phyloP scores from a whole-genome alignment of 495 filamentous ascomycete species.

The Penicillium verhagenii region DNA sequence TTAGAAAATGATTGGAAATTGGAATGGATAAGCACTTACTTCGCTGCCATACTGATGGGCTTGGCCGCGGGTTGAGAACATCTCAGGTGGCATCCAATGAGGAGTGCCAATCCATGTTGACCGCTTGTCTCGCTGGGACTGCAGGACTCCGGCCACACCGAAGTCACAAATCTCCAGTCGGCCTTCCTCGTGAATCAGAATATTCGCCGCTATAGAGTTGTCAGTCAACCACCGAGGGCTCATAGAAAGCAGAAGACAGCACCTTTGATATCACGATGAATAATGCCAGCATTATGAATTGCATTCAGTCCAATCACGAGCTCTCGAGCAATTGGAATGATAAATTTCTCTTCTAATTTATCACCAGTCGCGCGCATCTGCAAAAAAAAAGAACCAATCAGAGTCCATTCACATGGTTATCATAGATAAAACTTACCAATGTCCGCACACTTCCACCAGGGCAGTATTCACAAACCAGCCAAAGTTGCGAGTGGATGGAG shows the following conservation, averaged over 20 bases:
- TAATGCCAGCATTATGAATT: slow-evolving; percentile 88
- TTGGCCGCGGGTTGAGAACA: slow-evolving; percentile 52
- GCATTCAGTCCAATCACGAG: slow-evolving; percentile 79
- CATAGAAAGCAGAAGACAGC: background rate
- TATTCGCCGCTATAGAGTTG: slow-evolving; percentile 67
- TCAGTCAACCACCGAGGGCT: background rate
- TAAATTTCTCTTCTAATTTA: slow-evolving; percentile 79
- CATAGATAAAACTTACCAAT: slow-evolving; percentile 50
- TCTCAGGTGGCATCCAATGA: slow-evolving; percentile 96
- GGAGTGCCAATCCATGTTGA: slow-evolving; percentile 93
- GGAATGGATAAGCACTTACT: slow-evolving; percentile 19
- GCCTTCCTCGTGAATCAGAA: slow-evolving; percentile 86
- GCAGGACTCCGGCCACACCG: slow-evolving; percentile 85
- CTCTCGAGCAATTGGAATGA: slow-evolving; percentile 85
- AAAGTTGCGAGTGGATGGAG: slow-evolving; percentile 81
- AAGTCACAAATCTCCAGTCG: slow-evolving; percentile 92
- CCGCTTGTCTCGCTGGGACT: slow-evolving; percentile 79
- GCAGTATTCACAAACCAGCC: slow-evolving; percentile 95
- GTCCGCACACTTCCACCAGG: slow-evolving; percentile 95
- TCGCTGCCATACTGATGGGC: slow-evolving; percentile 59
- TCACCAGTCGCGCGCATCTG: slow-evolving; percentile 64
- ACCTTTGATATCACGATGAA: slow-evolving; percentile 97
- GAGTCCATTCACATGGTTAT: background rate
- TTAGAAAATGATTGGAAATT: slow-evolving; percentile 14
- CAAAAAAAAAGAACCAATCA: background rate